These are phyloP conservation scores for Fraxinus baroniana DNA, from an alignment of 305 asterid genomes.

Conservation along the genomic window DNA sequence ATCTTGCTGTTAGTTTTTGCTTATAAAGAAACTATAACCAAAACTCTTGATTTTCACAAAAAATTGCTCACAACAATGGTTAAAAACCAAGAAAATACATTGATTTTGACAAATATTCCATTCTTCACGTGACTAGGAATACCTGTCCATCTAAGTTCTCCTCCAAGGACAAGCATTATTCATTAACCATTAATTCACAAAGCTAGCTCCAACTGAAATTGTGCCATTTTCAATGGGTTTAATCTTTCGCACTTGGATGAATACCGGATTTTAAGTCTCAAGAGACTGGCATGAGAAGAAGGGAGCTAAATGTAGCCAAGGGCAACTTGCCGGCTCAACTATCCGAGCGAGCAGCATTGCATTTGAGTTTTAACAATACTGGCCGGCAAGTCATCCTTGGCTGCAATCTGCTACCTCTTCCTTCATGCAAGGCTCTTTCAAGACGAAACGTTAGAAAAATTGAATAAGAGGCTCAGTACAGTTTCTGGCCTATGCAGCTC, in stretches of 20 bases:
- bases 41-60: neutral
- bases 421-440: constrained; percentile 36
- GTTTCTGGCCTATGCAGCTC: neutral
- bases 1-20: neutral
- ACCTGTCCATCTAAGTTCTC: neutral
- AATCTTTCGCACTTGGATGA: neutral
- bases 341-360: neutral
- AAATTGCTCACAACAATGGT: neutral
- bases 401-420: constrained; percentile 46
- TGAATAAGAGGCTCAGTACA: neutral
- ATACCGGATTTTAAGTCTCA: neutral
- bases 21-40: neutral
- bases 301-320: constrained; percentile 52
- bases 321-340: constrained; percentile 46
- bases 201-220: neutral
- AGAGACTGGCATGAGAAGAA: constrained; percentile 40
- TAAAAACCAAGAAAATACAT: neutral
- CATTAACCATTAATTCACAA: neutral
- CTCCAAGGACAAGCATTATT: neutral
- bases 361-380: neutral
- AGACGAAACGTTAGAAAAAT: neutral
- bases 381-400: constrained; percentile 87
- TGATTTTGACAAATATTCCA: neutral
- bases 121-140: neutral
- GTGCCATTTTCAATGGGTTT: neutral